Evolutionary conservation across 345 rosid genomes (phyloP).

Genomic region (Eucalyptus cladocalyx): DNA sequence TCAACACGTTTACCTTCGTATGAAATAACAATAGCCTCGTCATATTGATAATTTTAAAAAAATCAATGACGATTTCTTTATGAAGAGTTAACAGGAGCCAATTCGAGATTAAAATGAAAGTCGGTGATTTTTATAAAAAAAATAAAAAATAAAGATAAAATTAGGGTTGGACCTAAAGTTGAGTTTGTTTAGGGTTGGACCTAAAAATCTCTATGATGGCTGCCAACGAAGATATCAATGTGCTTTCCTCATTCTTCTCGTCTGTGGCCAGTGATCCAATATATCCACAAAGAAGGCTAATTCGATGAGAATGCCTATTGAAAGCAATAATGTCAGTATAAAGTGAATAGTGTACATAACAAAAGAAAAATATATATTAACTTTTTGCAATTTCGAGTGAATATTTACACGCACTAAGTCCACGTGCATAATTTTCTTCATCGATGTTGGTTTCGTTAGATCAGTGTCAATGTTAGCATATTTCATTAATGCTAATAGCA

Average conservation of each 20-base stretch:
- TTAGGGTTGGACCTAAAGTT: not conserved
- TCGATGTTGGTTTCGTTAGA: not conserved
- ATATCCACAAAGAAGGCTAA: not conserved
- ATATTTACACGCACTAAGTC: not conserved
- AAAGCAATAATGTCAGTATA: not conserved
- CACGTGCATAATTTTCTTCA: not conserved
- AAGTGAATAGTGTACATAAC: not conserved
- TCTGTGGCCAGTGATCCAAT: not conserved
- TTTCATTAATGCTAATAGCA: not conserved
- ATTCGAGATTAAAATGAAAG: too few species aligned
- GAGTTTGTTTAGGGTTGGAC: not conserved
- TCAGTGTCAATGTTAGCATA: not conserved
- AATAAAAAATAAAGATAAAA: not conserved
- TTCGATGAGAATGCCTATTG: not conserved
- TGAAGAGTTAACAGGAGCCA: accelerated
- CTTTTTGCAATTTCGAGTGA: not conserved
- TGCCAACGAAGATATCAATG: not conserved
- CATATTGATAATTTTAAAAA: too few species aligned
- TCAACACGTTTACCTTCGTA: accelerated
- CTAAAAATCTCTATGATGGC: not conserved
- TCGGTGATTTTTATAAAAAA: too few species aligned
- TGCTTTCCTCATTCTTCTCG: not conserved
- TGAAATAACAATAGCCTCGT: not conserved
- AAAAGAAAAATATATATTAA: not conserved
- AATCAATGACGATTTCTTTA: accelerated